Evolutionary conservation across 106 monocot genomes (phyloP), one percentile per base, ranked within the genome.

Genomic region (Amphibolis antarctica): DNA sequence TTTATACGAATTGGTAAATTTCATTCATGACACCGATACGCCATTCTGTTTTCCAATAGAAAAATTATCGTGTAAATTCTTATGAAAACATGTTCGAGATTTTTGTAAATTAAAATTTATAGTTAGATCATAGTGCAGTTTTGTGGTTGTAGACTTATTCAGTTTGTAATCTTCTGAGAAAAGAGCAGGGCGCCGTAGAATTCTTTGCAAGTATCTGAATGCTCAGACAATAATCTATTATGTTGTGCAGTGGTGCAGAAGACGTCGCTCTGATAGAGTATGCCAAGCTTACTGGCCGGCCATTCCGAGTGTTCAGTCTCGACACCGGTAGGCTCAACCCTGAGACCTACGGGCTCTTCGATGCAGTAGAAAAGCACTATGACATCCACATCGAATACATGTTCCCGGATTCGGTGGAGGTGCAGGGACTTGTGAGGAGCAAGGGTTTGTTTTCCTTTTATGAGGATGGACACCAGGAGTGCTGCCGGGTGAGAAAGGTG

Each of bases 361-460:
- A 90, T 48, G 66, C 71, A 0, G 80, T 98, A 0, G 96, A 90
- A 74, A 98, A 87, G 64, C 84, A 75, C 71, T 98, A 98, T 57
- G 78, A 71, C 62, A 87, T 91, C 68, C 86, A 59, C 66, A 98
- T 98, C 1, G 90, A 98, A 65, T 96, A 96, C 72, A 86, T 75
- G 86, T 96, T 96, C 69, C 94, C 94, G 0, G 94, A 96, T 18
- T 69, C 94, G 0, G 78, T 75, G 1, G 96, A 98, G 48, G 96
- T 98, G 20, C 96, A 90, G 60, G 80, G 50, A 23, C 80, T 98
- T 12, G 96, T 98, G 21, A 78, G 96, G 36, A 78, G 21, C 78
- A 90, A 98, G 74, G 96, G 89, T 18, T 70, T 96, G 31, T 96
- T 96, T 76, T 96, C 94, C 5, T 89, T 96, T 77, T 96, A 96